Evolutionary conservation across 1,284 basidiomycete species (phyloP), one percentile per base, ranked within the genome.

Genomic region (Tremellales sp.): DNA sequence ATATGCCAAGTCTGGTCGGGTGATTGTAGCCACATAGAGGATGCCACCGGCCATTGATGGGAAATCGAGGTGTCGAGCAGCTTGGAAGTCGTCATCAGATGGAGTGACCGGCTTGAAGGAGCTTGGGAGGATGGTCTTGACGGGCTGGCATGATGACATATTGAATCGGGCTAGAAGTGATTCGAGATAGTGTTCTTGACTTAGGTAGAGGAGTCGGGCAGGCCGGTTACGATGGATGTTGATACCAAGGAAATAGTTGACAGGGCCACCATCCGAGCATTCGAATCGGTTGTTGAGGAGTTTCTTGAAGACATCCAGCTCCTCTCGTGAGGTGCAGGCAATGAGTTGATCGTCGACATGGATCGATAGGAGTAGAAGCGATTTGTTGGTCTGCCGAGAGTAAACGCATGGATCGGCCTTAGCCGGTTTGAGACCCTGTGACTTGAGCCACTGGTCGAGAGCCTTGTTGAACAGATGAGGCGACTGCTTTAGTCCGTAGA

Each of bases 281-380:
- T 52, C 52, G 37, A 61, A 63, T n/a, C 31, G 22, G 3, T 45
- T 17, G 22, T 61, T 58, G 24, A 64, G 49, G 4, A 36, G 10
- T 2, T 10, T 10, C 40, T 62, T 65, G 46, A 65, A 62, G 1
- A 29, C 17, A 27, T 62, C 52, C 3, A 62, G 36, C 0, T 17
- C 31, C 1, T 19, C 2, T 15, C 52, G 35, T 13, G n/a, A 25
- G 40, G 49, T 49, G 31, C 45, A 49, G 15, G 58, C 56, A 21
- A 65, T 60, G 13, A 63, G 49, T 44, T 62, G 56, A 42, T 65
- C 62, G 40, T 63, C 62, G 22, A 62, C 60, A 44, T 60, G 57
- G 8, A 60, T 39, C 5, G 57, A 53, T 0, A 64, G 36, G 19
- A 58, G 39, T 26, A 55, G 15, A 8, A 44, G 35, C n/a, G 27